Evolutionary conservation across 495 filamentous ascomycete species (phyloP).

Genomic region (Aspergillus heteromorphus): DNA sequence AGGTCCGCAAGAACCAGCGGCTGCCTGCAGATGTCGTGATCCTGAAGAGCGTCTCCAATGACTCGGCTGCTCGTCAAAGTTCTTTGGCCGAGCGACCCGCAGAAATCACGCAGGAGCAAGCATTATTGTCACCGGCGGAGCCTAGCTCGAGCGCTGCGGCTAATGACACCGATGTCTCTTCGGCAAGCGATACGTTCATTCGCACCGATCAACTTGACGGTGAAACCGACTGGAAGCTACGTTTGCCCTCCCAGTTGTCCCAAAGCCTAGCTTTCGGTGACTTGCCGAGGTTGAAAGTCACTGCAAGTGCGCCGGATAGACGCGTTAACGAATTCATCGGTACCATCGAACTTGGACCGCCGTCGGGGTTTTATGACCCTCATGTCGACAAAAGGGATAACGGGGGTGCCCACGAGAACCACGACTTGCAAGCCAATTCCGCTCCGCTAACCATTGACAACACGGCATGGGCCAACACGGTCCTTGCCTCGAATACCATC

Average conservation of each 20-base stretch:
- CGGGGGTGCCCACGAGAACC: constrained; percentile 17
- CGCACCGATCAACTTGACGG: constrained; percentile 96
- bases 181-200: constrained; percentile 86
- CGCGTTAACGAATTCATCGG: constrained; percentile 93
- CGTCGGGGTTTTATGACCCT: constrained; percentile 34
- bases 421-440: constrained; percentile 38
- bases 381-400: constrained; percentile 37
- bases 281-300: constrained; percentile 68
- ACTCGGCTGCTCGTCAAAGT: constrained; percentile 34
- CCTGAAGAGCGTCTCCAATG: constrained; percentile 72
- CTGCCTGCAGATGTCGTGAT: constrained; percentile 94
- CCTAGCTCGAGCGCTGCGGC: constrained; percentile 6
- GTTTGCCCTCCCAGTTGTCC: constrained; percentile 76
- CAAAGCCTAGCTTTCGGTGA: constrained; percentile 65
- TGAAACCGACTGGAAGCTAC: constrained; percentile 98
- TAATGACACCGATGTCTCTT: constrained; percentile 14
- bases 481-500: constrained; percentile 85
- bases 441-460: constrained; percentile 88
- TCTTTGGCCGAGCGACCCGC: constrained; percentile 15
- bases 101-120: constrained; percentile 23
- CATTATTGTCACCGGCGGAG: constrained; percentile 11
- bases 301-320: constrained; percentile 81
- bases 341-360: constrained; percentile 59
- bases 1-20: constrained; percentile 83
- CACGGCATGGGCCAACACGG: constrained; percentile 97